phyloP scores from a whole-genome alignment of 495 filamentous ascomycete genomes.

The Talaromyces stipitatus region DNA sequence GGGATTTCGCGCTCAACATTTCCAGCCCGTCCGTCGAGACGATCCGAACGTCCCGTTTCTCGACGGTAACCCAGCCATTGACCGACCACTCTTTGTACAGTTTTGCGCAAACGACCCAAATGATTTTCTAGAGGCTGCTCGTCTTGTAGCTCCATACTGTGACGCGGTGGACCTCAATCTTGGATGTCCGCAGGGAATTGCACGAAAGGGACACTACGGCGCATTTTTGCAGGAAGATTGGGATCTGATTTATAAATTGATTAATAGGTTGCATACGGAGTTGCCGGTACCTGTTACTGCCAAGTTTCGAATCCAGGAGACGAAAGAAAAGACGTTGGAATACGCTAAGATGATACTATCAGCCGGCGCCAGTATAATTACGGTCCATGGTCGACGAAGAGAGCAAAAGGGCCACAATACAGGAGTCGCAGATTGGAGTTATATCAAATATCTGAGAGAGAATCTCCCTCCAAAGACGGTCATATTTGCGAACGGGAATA shows the following conservation, averaged over 20 bases:
- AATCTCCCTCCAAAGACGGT: conserved; percentile 81
- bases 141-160: conserved; percentile 70
- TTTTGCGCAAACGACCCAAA: conserved; percentile 91
- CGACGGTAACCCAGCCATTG: conserved; percentile 75
- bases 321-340: conserved; percentile 73
- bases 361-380: conserved; percentile 86
- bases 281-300: conserved; percentile 81
- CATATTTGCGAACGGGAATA: conserved; percentile 94
- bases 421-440: conserved; percentile 84
- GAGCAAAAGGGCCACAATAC: conserved; percentile 97
- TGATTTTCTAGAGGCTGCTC: conserved; percentile 67
- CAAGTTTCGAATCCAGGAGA: conserved; percentile 88
- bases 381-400: conserved; percentile 79
- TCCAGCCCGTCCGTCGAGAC: conserved; percentile 55
- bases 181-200: conserved; percentile 97
- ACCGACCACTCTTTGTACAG: conserved; percentile 89
- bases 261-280: conserved; percentile 65
- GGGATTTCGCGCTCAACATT: conserved; percentile 67
- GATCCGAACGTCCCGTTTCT: conserved; percentile 43
- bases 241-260: conserved; percentile 68
- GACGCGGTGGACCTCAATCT: conserved; percentile 96
- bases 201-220: conserved; percentile 81
- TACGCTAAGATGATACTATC: conserved; percentile 85
- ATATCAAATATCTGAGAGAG: conserved; percentile 74
- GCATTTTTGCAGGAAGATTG: conserved; percentile 93